Conservation (phyloP, 371 early-diverging fungal genomes). For the Mucor indicus region DNA sequence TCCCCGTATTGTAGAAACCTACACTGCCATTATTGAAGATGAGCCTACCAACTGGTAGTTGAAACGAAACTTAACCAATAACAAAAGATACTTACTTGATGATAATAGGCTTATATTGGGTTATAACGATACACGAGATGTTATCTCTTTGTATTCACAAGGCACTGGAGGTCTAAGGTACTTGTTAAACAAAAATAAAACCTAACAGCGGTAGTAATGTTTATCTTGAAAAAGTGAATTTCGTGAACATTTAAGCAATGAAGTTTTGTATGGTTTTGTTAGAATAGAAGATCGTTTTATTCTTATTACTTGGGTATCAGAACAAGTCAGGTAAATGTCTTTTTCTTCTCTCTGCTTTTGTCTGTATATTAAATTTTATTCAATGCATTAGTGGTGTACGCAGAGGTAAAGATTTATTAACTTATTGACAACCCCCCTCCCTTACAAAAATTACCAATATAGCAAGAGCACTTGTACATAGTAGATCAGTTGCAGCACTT, state of each 20-base stretch:
- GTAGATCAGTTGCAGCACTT: slow-evolving; percentile 61
- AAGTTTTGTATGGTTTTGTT: slow-evolving; percentile 66
- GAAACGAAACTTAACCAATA: not conserved
- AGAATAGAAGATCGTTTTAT: slow-evolving; percentile 60
- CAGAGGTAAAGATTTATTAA: slow-evolving; percentile 50
- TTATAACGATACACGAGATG: slow-evolving; percentile 70
- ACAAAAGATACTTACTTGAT: not conserved
- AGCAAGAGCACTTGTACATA: slow-evolving; percentile 70
- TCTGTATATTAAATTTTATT: not conserved
- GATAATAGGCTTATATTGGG: slow-evolving; percentile 63
- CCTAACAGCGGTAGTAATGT: not conserved
- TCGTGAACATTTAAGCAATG: slow-evolving; percentile 53
- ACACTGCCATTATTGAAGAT: slow-evolving; percentile 55
- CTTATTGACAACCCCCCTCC: no score
- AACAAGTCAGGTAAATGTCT: slow-evolving; percentile 74
- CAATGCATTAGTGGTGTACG: slow-evolving; percentile 52
- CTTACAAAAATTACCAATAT: not conserved
- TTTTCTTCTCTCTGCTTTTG: no score
- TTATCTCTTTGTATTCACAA: slow-evolving; percentile 62
- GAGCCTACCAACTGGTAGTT: slow-evolving; percentile 55
- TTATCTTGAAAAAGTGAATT: slow-evolving; percentile 47
- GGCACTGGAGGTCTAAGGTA: slow-evolving; percentile 59
- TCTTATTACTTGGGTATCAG: slow-evolving; percentile 67
- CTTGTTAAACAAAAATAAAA: not conserved
- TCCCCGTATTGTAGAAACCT: slow-evolving; percentile 59